phyloP scores from a whole-genome alignment of 768 basidiomycete genomes.

The Boletus tylopilopsis region DNA sequence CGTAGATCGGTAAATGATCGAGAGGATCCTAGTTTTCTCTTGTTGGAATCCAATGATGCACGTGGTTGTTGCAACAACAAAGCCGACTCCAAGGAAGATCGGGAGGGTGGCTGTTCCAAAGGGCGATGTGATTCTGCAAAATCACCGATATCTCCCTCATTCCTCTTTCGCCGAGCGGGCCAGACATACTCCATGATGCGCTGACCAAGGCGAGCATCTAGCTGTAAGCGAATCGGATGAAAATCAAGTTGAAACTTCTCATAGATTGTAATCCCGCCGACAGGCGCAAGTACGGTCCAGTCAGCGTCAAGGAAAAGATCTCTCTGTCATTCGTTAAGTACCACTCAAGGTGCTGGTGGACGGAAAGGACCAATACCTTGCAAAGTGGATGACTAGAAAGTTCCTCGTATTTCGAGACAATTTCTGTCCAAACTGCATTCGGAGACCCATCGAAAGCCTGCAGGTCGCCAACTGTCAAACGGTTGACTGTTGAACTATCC shows the following conservation, averaged over 20 bases:
- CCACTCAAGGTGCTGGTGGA: not conserved
- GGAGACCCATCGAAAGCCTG: constrained; percentile 84
- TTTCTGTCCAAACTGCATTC: constrained; percentile 83
- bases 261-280: constrained; percentile 90
- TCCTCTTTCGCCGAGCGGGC: constrained; percentile 52
- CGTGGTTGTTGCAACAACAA: constrained; percentile 32
- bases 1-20: constrained; percentile 71
- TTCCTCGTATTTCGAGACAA: constrained; percentile 74
- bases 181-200: constrained; percentile 88
- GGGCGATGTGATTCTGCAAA: constrained; percentile 19
- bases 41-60: constrained; percentile 31
- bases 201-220: constrained; percentile 79
- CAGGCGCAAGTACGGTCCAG: constrained; percentile 84
- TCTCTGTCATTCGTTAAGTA: constrained; percentile 38
- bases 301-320: constrained; percentile 72
- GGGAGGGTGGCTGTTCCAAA: constrained; percentile 21
- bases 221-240: constrained; percentile 82
- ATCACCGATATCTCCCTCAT: constrained; percentile 2
- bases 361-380: constrained; percentile 53
- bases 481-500: constrained; percentile 82
- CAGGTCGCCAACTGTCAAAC: constrained; percentile 69
- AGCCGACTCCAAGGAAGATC: constrained; percentile 54
- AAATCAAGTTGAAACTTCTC: constrained; percentile 76
- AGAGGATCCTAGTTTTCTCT: constrained; percentile 53
- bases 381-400: constrained; percentile 64